Evolutionary conservation across 306 rosid species (phyloP), one percentile per base, ranked within the genome.

Genomic region (Begonia loranthoides): DNA sequence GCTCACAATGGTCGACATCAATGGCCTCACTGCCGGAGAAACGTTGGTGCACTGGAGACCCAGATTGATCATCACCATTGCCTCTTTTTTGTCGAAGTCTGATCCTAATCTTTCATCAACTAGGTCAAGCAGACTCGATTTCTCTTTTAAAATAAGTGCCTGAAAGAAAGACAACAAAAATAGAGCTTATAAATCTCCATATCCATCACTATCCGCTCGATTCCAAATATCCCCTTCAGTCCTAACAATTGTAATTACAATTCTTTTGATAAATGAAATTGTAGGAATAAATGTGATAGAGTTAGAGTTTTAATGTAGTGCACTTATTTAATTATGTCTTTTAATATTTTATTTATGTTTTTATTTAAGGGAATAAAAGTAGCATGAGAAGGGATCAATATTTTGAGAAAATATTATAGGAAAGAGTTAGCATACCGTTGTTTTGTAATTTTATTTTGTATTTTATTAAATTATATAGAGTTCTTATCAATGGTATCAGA

Each of bases 81-180:
- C 79, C 22, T 73, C 71, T 39, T 60, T 54, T 44, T 66, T 6
- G 33, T 66, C 45, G 46, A 72, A 69, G 22, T 56, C 57, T 39
- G 55, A 38, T 39, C 74, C 66, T 38, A 79, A 53, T 41, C 58
- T 75, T 46, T 55, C 50, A 55, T 74, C 80, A 16, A 74, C 70
- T 4, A 74, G 73, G 52, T 76, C 81, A 65, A 67, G 19, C 15
- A 66, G 47, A 62, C 52, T 61, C 1, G 43, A 65, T 39, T 54
- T 56, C 33, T 69, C 69, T 57, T 70, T 58, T 44, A 63, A 51
- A 12, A 56, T 15, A 4, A 4, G 63, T 24, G 76, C 76, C 82
- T 75, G 47, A n/a, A 48, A 54, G 28, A 62, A 36, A 9, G 49
- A 45, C 40, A 6, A 9, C 53, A 15, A 6, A 13, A 22, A 47